phyloP scores from a whole-genome alignment of 192 early-diverging fungal genomes.

The Coemansia sp. region DNA sequence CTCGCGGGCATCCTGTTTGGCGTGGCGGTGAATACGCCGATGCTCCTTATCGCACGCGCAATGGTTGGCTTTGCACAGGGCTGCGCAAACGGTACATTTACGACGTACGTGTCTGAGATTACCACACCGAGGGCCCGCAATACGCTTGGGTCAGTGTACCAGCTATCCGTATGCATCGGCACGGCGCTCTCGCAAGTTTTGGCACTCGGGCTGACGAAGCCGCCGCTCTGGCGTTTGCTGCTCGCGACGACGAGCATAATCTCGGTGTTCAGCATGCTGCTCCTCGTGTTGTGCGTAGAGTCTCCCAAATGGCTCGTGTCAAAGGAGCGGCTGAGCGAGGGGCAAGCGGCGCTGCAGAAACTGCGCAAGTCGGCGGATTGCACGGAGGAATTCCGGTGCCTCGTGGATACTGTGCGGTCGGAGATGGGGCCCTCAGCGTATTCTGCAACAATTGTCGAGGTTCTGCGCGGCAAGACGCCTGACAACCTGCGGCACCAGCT shows the following conservation, averaged over 20 bases:
- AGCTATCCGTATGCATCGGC: slow-evolving; percentile 73
- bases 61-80: slow-evolving; percentile 69
- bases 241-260: slow-evolving; percentile 59
- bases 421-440: slow-evolving; percentile 9
- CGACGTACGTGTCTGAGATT: slow-evolving; percentile 73
- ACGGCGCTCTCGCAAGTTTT: slow-evolving; percentile 60
- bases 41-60: slow-evolving; percentile 65
- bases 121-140: slow-evolving; percentile 66
- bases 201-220: slow-evolving; percentile 56
- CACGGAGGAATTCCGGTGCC: slow-evolving; percentile 56
- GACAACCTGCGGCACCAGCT: slow-evolving; percentile 61
- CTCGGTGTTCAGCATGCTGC: slow-evolving; percentile 38
- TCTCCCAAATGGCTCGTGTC: slow-evolving; percentile 68
- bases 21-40: slow-evolving; percentile 54
- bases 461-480: slow-evolving; percentile 54
- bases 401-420: slow-evolving; percentile 43
- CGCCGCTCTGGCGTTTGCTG: slow-evolving; percentile 69
- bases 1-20: slow-evolving; percentile 57
- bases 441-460: slow-evolving; percentile 40
- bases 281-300: slow-evolving; percentile 69
- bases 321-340: slow-evolving; percentile 54
- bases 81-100: slow-evolving; percentile 53
- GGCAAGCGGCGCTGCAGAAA: slow-evolving; percentile 43
- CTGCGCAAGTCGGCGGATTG: slow-evolving; percentile 54
- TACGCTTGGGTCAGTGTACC: slow-evolving; percentile 64